Evolutionary conservation across 169 alveolate genomes (phyloP), one percentile per base, ranked within the genome.

Genomic region (Theileria annulata): DNA sequence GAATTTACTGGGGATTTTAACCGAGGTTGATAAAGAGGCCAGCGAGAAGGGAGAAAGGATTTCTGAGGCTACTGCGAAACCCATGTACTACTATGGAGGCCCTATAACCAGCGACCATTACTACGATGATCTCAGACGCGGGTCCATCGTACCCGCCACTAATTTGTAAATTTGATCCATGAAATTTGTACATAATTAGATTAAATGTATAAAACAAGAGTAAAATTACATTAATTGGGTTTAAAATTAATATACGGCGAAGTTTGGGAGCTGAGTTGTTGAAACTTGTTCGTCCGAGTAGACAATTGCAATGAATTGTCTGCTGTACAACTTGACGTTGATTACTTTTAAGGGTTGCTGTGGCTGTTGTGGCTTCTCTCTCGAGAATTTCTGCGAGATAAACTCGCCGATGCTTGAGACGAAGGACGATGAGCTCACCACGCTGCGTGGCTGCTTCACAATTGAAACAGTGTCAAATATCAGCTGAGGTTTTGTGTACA

Each of bases 31-130:
- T 23, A 33, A 68, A 47, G 68, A 80, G 31, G 8, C 31, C 33
- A 42, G 33, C 21, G 51, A 49, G 27, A 48, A 31, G 28, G 28
- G 13, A n/a, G 69, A 28, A 2, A 67, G 31, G 28, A 19, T 67
- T 49, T 25, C 70, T 60, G 2, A 10, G 64, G 51, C 12, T 15
- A 28, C 47, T 58, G 28, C 69, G 66, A 21, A 51, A 68, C 23
- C 69, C 58, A 33, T 68, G 70, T 62, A 47, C 35, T 80, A 80
- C 75, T 80, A 56, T 58, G 88, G 88, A 0, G 88, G 88, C 0
- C 88, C 88, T n/a, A 51, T 80, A n/a, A 80, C 88, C 30, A 71
- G 75, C 77, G 88, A 80, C 62, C 77, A 58, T 56, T 80, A 80
- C 68, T 80, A 80, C 73, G 88, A 80, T 56, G 88, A 80, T 48